phyloP scores from a whole-genome alignment of 768 basidiomycete genomes.

The Xerocomellus dryophilus region DNA sequence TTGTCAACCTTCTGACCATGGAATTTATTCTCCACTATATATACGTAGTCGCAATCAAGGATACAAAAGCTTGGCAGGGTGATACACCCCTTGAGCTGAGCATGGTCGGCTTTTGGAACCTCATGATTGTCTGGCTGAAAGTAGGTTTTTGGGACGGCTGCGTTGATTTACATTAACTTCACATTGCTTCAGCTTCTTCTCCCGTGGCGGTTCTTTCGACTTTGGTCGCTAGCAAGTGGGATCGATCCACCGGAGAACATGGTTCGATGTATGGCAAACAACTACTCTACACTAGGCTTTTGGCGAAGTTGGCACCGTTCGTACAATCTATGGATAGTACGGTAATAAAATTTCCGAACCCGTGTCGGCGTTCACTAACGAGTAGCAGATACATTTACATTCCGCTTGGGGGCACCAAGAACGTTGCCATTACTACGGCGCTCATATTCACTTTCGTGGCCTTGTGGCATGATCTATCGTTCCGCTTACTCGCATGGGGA shows the following conservation, averaged over 20 bases:
- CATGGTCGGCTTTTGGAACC: conserved; percentile 97
- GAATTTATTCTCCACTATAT: conserved; percentile 90
- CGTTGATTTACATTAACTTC: background rate
- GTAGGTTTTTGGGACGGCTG: conserved; percentile 38
- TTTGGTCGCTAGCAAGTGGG: conserved; percentile 87
- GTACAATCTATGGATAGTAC: conserved; percentile 92
- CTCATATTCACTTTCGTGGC: conserved; percentile 96
- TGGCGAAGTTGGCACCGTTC: conserved; percentile 97
- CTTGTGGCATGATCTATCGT: conserved; percentile 93
- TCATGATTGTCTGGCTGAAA: conserved; percentile 96
- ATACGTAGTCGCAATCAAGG: conserved; percentile 97
- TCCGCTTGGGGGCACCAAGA: conserved; percentile 75
- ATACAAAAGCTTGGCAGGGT: conserved; percentile 76
- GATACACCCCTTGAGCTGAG: conserved; percentile 75
- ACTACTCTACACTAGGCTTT: conserved; percentile 89
- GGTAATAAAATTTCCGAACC: conserved; percentile 44
- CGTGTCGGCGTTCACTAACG: background rate
- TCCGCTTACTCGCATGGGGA: conserved; percentile 89
- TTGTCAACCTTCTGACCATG: conserved; percentile 74
- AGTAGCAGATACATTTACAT: conserved; percentile 85
- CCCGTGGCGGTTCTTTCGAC: conserved; percentile 94
- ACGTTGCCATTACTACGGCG: conserved; percentile 57
- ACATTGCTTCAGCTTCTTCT: conserved; percentile 64
- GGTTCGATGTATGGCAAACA: conserved; percentile 98
- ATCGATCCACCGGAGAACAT: conserved; percentile 97